These are phyloP conservation scores for Ophiostoma australiae DNA, from an alignment of 2,329 filamentous ascomycete species.

Conservation along the genomic window DNA sequence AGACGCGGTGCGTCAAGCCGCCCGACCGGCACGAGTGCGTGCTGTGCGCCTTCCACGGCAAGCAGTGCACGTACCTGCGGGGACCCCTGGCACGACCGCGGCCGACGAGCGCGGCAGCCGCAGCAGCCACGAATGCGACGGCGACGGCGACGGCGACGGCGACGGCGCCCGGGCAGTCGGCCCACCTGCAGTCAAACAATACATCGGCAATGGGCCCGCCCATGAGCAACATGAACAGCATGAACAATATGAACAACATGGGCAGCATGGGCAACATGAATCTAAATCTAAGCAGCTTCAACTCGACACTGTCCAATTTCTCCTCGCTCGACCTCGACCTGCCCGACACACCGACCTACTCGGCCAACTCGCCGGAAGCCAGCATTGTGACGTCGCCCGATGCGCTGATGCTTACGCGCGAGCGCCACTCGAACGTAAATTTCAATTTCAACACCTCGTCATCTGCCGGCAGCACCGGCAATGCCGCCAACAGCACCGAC, in stretches of 20 bases:
- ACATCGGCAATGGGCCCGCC: neutral
- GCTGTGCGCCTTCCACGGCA: conserved; percentile 16
- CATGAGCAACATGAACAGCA: neutral
- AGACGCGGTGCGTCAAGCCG: conserved; percentile 16
- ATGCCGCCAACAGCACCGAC: neutral
- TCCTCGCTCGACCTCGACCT: conserved; percentile 1
- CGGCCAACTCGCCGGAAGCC: neutral
- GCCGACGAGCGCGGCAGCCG: neutral
- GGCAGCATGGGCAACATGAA: neutral
- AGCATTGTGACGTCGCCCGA: conserved; percentile 2
- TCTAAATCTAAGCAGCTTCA: neutral
- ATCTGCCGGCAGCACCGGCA: too few relatives aligned
- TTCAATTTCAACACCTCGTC: neutral
- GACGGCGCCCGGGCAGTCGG: neutral
- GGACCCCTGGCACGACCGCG: conserved; percentile 10
- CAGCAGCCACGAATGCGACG: neutral
- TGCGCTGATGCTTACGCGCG: conserved; percentile 10
- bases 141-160: neutral
- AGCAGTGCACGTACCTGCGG: conserved; percentile 15
- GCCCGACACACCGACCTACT: neutral
- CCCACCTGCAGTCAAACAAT: neutral
- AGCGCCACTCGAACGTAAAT: neutral
- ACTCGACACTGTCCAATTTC: neutral
- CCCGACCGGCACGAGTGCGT: conserved; percentile 16
- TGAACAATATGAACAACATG: neutral